A percentile compares a stretch with the other conserved stretches of the same genome.
Evolutionary conservation across 2,329 filamentous ascomycete genomes (phyloP).

Genomic region (Aspergillus ochraceoroseus): DNA sequence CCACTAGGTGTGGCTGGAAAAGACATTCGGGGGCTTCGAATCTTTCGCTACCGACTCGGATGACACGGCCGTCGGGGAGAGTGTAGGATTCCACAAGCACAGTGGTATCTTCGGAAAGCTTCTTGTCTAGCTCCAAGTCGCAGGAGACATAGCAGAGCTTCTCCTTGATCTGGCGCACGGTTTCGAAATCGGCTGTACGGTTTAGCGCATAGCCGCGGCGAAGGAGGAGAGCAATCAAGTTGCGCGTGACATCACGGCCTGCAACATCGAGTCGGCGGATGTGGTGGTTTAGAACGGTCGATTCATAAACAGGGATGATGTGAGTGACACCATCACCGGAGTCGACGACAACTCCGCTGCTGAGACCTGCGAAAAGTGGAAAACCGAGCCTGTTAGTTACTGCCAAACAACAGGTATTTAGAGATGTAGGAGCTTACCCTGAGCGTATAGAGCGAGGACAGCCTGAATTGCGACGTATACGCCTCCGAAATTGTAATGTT

Average conservation of each 20-base stretch:
- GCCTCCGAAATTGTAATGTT: conserved; percentile 90
- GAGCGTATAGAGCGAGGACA: conserved; percentile 90
- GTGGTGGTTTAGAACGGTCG: conserved; percentile 93
- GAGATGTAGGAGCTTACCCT: conserved; percentile 59
- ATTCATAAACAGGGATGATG: conserved; percentile 98
- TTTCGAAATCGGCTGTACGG: conserved; percentile 97
- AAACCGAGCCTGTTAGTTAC: too few relatives aligned
- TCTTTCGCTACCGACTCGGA: conserved; percentile 90
- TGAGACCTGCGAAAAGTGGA: conserved; percentile 56
- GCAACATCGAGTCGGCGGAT: conserved; percentile 92
- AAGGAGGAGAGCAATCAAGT: conserved; percentile 89
- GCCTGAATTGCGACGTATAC: conserved; percentile 98
- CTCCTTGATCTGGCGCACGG: conserved; percentile 98
- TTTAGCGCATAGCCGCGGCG: conserved; percentile 95
- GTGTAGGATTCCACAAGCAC: conserved; percentile 97
- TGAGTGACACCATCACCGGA: conserved; percentile 97
- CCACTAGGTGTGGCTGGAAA: conserved; percentile 96
- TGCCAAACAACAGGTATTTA: too few relatives aligned
- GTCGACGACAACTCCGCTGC: conserved; percentile 95
- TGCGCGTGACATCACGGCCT: conserved; percentile 94
- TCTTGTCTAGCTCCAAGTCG: conserved; percentile 92
- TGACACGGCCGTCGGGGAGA: conserved; percentile 89
- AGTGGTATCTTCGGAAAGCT: conserved; percentile 93
- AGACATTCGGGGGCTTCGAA: conserved; percentile 98
- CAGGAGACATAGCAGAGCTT: conserved; percentile 99